Evolutionary conservation across 805 yeast genomes (phyloP).

Genomic region (Grigorovia jiainica): DNA sequence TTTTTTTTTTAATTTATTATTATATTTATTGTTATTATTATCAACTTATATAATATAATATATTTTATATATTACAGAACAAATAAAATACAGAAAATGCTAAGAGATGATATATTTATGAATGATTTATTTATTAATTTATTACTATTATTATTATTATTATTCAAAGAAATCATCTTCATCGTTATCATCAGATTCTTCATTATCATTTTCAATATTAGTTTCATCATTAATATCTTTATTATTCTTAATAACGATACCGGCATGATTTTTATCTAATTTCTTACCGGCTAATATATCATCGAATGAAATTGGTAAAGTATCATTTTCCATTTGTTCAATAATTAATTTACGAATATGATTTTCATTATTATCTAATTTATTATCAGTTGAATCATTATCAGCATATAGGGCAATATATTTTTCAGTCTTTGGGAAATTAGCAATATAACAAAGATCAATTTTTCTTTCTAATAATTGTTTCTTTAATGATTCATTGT

Average conservation of each 20-base stretch:
- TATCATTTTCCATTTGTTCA: slow-evolving; percentile 40
- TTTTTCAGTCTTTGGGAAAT: slow-evolving; percentile 72
- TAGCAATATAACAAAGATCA: slow-evolving; percentile 64
- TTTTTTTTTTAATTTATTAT: neutral
- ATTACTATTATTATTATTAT: slow-evolving; percentile 14
- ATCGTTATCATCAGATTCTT: slow-evolving; percentile 28
- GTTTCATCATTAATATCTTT: slow-evolving; percentile 11
- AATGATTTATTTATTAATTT: neutral
- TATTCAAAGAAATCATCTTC: slow-evolving; percentile 40
- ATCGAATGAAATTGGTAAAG: slow-evolving; percentile 49
- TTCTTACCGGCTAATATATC: slow-evolving; percentile 32
- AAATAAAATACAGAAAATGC: neutral
- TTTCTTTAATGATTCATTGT: slow-evolving; percentile 17
- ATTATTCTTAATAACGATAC: slow-evolving; percentile 13
- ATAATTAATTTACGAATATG: slow-evolving; percentile 43
- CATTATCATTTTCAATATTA: slow-evolving; percentile 2
- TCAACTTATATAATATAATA: neutral
- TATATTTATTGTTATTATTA: neutral
- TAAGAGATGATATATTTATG: neutral
- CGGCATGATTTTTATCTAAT: slow-evolving; percentile 18
- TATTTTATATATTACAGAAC: neutral
- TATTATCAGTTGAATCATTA: slow-evolving; percentile 24
- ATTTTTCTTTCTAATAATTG: slow-evolving; percentile 45
- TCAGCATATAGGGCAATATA: slow-evolving; percentile 70
- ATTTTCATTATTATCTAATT: slow-evolving; percentile 34